Base-by-base conservation (phyloP, 148 eudicot species). In the Silene latifolia region DNA sequence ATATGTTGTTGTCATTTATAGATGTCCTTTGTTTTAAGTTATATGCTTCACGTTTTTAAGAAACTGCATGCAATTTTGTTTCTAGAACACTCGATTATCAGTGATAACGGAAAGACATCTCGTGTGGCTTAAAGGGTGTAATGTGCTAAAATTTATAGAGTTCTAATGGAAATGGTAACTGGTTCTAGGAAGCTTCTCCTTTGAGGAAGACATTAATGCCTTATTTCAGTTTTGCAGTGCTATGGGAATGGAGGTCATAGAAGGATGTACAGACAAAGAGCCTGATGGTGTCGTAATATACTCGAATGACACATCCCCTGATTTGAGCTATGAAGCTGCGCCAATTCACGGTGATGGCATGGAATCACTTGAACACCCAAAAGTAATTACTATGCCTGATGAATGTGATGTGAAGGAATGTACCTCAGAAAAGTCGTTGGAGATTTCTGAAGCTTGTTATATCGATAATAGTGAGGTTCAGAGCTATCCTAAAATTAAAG, bases 231-330 rank as follows among this genome's bases (percentile, higher is more conserved):
- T 63, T 71, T 80, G 82, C 87, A 90, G 89, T 82, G 68, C 17
- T 14, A 87, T 89, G 92, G 93, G 82, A 18, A 79, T 87, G 86
- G 91, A 86, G 77, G 84, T 84, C 58, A 81, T 75, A 69, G 89
- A 85, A 74, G 76, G 82, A 76, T 89, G 90, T 84, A 76, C 76
- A 60, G 91, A 91, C 80, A 91, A 84, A 81, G 90, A 88, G 80
- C 88, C 87, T 48, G 89, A 87, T 71, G 78, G 82, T 79, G 80
- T 84, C 80, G 78, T 85, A 71, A 67, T 78, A 29, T 83, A 82
- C 73, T 54, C 90, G 17, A 79, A 59, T 47, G 82, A 47, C 35
- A 74, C 73, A 78, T 80, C 86, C n/a, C 81, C 59, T 71, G 86
- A 66, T 77, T 63, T 80, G 67, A 76, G 72, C 71, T 75, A 71